Percentiles rank a stretch among this genome's conserved stretches.
Conservation (phyloP, 495 filamentous ascomycete species). For the Penicillium fimorum region DNA sequence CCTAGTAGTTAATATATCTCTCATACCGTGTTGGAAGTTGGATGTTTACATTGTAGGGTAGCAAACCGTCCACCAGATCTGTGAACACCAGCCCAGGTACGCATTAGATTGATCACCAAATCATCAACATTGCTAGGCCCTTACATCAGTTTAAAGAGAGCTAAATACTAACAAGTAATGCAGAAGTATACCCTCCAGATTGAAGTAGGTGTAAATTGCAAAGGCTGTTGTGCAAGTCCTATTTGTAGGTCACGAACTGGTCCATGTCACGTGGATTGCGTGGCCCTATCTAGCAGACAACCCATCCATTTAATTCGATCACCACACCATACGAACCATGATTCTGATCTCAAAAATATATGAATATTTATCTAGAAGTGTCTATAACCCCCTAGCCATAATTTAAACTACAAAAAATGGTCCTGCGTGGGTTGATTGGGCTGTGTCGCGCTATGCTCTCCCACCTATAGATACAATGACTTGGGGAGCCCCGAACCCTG, state of each 20-base stretch:
- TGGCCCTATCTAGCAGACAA: background rate
- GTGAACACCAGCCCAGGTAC: background rate
- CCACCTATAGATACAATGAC: too few species aligned
- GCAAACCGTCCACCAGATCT: background rate
- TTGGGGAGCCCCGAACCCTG: too few species aligned
- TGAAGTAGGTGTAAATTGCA: too few species aligned
- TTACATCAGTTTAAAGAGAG: too few species aligned
- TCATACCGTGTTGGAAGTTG: background rate
- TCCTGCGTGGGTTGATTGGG: background rate
- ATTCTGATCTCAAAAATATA: background rate
- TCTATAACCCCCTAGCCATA: fast-evolving
- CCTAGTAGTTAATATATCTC: background rate
- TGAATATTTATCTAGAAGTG: background rate
- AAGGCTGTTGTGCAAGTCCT: too few species aligned
- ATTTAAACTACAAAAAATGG: background rate
- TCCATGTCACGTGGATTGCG: background rate
- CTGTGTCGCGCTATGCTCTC: background rate
- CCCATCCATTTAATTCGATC: background rate
- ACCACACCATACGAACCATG: background rate
- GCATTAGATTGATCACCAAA: background rate
- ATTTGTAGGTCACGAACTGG: background rate
- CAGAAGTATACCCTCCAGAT: too few species aligned
- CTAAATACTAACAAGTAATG: too few species aligned
- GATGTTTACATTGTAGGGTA: background rate
- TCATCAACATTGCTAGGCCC: too few species aligned